phyloP scores from a whole-genome alignment of 2,329 filamentous ascomycete genomes.

The Penicillium sp. region DNA sequence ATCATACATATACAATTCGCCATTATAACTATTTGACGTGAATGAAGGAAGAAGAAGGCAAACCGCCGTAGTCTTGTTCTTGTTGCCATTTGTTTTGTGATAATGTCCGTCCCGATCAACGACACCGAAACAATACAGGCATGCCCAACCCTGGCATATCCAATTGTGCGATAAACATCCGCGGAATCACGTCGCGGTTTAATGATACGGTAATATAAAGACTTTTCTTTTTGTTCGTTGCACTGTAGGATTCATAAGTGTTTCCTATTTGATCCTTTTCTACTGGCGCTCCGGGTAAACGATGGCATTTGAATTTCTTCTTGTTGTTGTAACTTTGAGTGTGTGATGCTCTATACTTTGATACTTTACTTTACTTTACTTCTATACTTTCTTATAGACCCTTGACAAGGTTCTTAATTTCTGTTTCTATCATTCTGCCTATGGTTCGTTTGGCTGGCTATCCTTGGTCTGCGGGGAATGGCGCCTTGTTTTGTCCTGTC shows the following conservation, averaged over 20 bases:
- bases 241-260: background rate
- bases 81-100: conserved; percentile 1
- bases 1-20: background rate
- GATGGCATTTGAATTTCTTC: conserved; percentile 15
- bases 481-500: background rate
- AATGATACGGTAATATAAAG: conserved; percentile 14
- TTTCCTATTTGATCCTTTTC: conserved; percentile 1
- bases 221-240: conserved; percentile 1
- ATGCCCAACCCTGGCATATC: conserved; percentile 6
- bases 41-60: background rate
- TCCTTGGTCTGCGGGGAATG: background rate
- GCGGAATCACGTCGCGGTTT: conserved; percentile 3
- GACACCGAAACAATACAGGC: conserved; percentile 1
- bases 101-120: background rate
- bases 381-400: background rate
- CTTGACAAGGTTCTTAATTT: background rate
- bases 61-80: conserved; percentile 8
- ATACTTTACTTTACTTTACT: too few species aligned
- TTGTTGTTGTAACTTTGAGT: conserved; percentile 17
- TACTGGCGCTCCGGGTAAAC: conserved; percentile 6
- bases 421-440: background rate
- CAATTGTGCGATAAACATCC: background rate
- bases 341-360: conserved; percentile 18
- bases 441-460: background rate
- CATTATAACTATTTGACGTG: background rate